A percentile compares a stretch with the other conserved stretches of the same genome.
Conservation (phyloP, 164 flowering plant species). For the Vitis amurensis region DNA sequence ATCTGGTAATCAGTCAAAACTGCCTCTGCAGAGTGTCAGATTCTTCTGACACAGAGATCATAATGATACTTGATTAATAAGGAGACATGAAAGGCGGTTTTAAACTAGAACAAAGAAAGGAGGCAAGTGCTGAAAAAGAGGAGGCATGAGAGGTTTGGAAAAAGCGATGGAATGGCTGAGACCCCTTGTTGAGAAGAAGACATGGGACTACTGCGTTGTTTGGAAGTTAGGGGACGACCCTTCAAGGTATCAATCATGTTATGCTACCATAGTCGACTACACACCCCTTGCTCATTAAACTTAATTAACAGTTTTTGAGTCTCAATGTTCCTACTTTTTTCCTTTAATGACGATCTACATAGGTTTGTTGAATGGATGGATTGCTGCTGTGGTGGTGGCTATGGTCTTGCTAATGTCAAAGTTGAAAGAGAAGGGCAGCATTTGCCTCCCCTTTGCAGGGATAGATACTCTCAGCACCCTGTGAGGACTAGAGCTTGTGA, state of each 20-base stretch:
- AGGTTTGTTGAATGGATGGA: conserved; percentile 65
- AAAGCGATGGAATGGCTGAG: conserved; percentile 48
- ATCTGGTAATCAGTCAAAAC: conserved; percentile 12
- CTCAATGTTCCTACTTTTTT: background rate
- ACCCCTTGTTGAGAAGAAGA: conserved; percentile 37
- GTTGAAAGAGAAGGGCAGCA: conserved; percentile 15
- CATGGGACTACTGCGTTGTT: conserved; percentile 66
- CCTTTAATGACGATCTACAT: background rate
- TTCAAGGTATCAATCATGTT: conserved; percentile 35
- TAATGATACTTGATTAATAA: conserved; percentile 1
- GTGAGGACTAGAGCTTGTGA: conserved; percentile 46
- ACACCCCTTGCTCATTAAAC: background rate
- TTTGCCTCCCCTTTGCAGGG: conserved; percentile 40
- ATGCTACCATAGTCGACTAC: background rate
- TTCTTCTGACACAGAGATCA: conserved; percentile 15
- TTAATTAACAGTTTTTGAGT: no score
- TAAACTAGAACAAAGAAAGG: background rate
- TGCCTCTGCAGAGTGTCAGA: conserved; percentile 7
- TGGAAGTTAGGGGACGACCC: conserved; percentile 66
- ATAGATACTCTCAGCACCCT: conserved; percentile 35
- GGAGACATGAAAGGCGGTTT: conserved; percentile 1
- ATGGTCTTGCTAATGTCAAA: conserved; percentile 8
- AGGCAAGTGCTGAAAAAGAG: background rate
- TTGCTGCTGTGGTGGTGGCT: conserved; percentile 63
- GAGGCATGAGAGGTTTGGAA: conserved; percentile 36